A percentile compares a stretch with the other conserved stretches of the same genome.
Conservation (phyloP, 75 land plant genomes). For the Pinus albicaulis region DNA sequence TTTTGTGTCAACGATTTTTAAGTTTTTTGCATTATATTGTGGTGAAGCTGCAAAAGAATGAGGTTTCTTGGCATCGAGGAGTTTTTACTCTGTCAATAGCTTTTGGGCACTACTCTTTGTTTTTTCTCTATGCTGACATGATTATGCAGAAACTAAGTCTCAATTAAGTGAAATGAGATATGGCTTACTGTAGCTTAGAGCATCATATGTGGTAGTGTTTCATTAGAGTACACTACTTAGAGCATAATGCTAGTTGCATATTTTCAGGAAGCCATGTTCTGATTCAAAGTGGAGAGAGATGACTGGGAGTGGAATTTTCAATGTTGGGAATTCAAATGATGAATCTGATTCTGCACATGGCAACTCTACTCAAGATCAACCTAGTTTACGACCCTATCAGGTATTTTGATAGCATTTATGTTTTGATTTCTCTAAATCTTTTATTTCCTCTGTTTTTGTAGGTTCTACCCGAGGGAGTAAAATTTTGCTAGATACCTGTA, state of each 20-base stretch:
- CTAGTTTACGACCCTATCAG: slow-evolving; percentile 5
- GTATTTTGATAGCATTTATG: neutral
- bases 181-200: neutral
- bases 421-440: neutral
- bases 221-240: neutral
- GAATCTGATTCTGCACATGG: neutral
- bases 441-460: neutral
- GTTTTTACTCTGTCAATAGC: neutral
- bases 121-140: neutral
- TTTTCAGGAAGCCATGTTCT: slow-evolving; percentile 39
- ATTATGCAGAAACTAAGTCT: neutral
- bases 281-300: slow-evolving; percentile 39
- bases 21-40: neutral
- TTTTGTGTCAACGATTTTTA: neutral
- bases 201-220: neutral
- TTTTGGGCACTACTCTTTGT: neutral
- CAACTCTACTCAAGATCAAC: neutral
- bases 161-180: neutral
- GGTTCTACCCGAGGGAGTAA: neutral
- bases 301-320: slow-evolving; percentile 49
- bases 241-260: neutral
- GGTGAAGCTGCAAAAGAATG: neutral
- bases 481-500: neutral
- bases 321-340: slow-evolving; percentile 2
- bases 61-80: neutral